phyloP scores from a whole-genome alignment of 2,329 filamentous ascomycete species.

The Trichoderma sp. region DNA sequence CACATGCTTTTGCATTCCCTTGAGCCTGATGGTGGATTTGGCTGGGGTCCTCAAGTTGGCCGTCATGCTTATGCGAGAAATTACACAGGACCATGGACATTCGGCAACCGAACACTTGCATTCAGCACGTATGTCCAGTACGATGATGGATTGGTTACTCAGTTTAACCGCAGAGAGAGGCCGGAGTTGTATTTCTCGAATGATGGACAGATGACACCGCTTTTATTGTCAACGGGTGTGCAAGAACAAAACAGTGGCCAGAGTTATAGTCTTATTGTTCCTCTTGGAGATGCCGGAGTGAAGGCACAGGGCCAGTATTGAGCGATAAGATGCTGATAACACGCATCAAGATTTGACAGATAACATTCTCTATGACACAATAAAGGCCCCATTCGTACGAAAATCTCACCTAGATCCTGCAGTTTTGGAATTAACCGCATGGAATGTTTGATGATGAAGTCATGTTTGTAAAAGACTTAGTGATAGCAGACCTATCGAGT shows the following conservation, averaged over 20 bases:
- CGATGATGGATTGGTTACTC: conserved; percentile 42
- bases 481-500: neutral
- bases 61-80: conserved; percentile 30
- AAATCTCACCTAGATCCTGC: no score
- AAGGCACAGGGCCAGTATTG: conserved; percentile 11
- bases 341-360: neutral
- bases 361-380: neutral
- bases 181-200: conserved; percentile 49
- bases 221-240: conserved; percentile 47
- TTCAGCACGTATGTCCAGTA: conserved; percentile 32
- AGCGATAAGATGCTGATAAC: neutral
- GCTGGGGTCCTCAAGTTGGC: conserved; percentile 29
- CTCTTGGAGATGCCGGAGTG: conserved; percentile 25
- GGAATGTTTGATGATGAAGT: no score
- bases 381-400: no score
- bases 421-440: no score
- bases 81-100: conserved; percentile 31
- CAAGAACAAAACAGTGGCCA: conserved; percentile 36
- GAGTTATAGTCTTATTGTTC: conserved; percentile 27
- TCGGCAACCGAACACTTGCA: conserved; percentile 27
- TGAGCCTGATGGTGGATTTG: conserved; percentile 28
- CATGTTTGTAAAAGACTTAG: no score
- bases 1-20: conserved; percentile 35
- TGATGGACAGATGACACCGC: conserved; percentile 44
- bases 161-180: conserved; percentile 38